Percentiles rank a stretch among this genome's conserved stretches.
phyloP scores from a whole-genome alignment of 2,329 filamentous ascomycete species.

The Annulohypoxylon truncatum region DNA sequence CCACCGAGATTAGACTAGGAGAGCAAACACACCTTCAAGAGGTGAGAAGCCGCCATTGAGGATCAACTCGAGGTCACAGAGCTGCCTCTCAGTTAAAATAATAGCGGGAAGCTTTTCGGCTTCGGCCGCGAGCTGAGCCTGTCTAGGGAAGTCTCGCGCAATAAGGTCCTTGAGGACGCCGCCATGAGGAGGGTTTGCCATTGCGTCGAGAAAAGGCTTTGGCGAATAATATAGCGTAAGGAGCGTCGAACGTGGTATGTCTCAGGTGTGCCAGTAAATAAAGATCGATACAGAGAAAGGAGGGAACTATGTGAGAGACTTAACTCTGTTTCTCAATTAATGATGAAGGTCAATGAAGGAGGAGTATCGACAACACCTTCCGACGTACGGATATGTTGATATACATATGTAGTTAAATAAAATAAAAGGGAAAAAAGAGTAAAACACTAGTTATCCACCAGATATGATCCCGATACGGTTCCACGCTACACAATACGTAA shows the following conservation, averaged over 20 bases:
- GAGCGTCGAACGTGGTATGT: slow-evolving; percentile 21
- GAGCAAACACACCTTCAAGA: slow-evolving; percentile 79
- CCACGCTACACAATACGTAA: slow-evolving; percentile 36
- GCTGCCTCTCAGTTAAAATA: slow-evolving; percentile 88
- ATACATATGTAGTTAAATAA: slow-evolving; percentile 12
- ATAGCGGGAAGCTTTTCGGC: slow-evolving; percentile 88
- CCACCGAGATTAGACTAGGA: slow-evolving; percentile 8
- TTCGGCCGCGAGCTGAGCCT: slow-evolving; percentile 82
- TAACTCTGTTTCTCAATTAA: slow-evolving; percentile 22
- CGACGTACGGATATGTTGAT: slow-evolving; percentile 15
- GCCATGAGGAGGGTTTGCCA: slow-evolving; percentile 82
- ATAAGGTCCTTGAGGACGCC: slow-evolving; percentile 98
- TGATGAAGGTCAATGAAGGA: background rate
- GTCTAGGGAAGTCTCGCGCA: slow-evolving; percentile 87
- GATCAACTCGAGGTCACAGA: slow-evolving; percentile 97
- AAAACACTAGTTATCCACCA: background rate
- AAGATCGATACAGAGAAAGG: slow-evolving; percentile 3
- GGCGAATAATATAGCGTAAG: background rate
- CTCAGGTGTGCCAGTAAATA: slow-evolving; percentile 5
- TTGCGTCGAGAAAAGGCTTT: slow-evolving; percentile 51
- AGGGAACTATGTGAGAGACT: background rate
- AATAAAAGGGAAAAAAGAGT: background rate
- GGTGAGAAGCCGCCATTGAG: slow-evolving; percentile 98
- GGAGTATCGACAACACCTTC: slow-evolving; percentile 7
- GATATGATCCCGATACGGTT: slow-evolving; percentile 14